Percentiles rank a stretch among this genome's conserved stretches.
Conservation (phyloP, 768 basidiomycete species). For the Lentinula guzmanii region DNA sequence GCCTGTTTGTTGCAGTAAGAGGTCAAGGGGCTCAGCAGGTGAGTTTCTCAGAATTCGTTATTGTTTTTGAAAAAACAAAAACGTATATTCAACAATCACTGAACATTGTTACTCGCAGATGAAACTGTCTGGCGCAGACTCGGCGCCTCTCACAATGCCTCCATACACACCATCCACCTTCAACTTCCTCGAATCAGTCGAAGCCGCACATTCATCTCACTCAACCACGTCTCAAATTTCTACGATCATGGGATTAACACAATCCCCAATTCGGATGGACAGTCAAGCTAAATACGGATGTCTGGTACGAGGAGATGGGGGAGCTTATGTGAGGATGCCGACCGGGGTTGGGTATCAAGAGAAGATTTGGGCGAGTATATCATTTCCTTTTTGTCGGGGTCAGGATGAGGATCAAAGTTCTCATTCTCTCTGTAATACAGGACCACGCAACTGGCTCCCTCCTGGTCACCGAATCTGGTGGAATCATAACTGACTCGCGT, state of each 20-base stretch:
- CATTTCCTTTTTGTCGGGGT: too few species aligned
- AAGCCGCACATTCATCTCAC: conserved; percentile 88
- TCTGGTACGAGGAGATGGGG: conserved; percentile 82
- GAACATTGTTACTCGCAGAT: conserved; percentile 27
- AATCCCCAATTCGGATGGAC: conserved; percentile 82
- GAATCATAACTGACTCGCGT: conserved; percentile 78
- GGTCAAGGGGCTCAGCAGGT: conserved; percentile 82
- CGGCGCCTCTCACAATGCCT: conserved; percentile 46
- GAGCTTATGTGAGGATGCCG: conserved; percentile 76
- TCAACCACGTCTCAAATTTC: conserved; percentile 76
- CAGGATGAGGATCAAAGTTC: not conserved
- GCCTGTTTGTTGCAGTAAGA: conserved; percentile 80
- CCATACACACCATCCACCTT: conserved; percentile 40
- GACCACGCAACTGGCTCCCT: conserved; percentile 89
- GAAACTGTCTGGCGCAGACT: conserved; percentile 43
- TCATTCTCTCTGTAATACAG: conserved; percentile 16
- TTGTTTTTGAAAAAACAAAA: not conserved
- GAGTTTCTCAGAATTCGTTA: conserved; percentile 5
- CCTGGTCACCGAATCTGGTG: conserved; percentile 86
- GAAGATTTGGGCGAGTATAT: conserved; percentile 83
- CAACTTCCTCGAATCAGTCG: conserved; percentile 86
- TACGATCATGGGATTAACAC: conserved; percentile 57
- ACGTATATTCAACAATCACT: not conserved
- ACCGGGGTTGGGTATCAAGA: conserved; percentile 75
- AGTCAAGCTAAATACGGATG: conserved; percentile 94